Conservation (phyloP, 106 monocot genomes). For the Platanthera zijinensis region DNA sequence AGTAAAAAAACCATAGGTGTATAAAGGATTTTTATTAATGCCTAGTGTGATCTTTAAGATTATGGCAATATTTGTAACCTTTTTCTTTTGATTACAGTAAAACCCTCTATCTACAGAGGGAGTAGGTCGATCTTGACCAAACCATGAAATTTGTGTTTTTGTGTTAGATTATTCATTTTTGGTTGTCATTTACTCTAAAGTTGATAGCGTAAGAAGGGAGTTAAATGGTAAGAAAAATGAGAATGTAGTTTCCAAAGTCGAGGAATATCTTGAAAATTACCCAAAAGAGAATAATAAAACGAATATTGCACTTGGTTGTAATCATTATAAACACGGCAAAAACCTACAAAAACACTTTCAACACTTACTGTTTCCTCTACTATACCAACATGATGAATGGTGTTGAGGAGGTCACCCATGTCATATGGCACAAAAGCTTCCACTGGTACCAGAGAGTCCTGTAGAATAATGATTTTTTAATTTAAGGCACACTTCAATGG, state of each 20-base stretch:
- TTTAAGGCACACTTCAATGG: not conserved
- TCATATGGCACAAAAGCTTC: slow-evolving; percentile 89
- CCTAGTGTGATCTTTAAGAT: too few species aligned
- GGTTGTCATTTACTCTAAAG: not conserved
- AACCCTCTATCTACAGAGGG: too few species aligned
- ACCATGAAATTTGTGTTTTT: too few species aligned
- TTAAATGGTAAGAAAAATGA: not conserved
- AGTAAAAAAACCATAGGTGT: too few species aligned
- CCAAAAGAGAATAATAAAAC: not conserved
- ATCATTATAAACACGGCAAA: not conserved
- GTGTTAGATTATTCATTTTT: too few species aligned
- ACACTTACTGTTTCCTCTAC: slow-evolving; percentile 67
- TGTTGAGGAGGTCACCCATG: slow-evolving; percentile 80
- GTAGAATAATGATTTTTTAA: slow-evolving; percentile 10
- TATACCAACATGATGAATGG: slow-evolving; percentile 84
- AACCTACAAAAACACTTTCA: not conserved
- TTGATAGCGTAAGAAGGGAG: not conserved
- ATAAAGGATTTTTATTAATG: too few species aligned
- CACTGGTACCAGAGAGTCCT: slow-evolving; percentile 74
- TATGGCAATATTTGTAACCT: too few species aligned
- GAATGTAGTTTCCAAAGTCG: not conserved
- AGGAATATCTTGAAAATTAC: not conserved
- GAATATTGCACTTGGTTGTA: not conserved
- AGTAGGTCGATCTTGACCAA: too few species aligned
- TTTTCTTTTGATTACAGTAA: too few species aligned